These are phyloP conservation scores for Canna indica DNA, from an alignment of 176 grass and related monocot genomes.

Conservation along the genomic window DNA sequence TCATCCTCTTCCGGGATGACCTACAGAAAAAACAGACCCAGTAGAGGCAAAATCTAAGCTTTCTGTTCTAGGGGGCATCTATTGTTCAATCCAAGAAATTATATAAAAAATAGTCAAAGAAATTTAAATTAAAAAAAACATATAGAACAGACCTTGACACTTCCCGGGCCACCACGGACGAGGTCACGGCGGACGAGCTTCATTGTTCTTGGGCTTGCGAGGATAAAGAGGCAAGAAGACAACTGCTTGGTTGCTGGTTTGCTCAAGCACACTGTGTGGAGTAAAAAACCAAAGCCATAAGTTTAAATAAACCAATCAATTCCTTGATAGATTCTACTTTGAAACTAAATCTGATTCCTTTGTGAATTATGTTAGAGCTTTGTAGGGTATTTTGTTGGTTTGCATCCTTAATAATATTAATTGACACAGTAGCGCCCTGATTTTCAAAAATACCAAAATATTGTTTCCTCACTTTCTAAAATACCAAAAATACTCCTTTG, in stretches of 20 bases:
- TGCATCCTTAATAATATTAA: too few relatives aligned
- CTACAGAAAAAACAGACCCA: constrained; percentile 15
- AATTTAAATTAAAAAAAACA: background rate
- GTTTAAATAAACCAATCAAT: background rate
- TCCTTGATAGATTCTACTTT: background rate
- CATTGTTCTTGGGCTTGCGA: constrained; percentile 16
- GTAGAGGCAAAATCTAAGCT: background rate
- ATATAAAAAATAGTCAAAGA: background rate
- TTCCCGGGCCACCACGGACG: constrained; percentile 52
- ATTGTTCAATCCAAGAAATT: background rate
- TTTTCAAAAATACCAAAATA: too few relatives aligned
- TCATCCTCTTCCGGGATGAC: constrained; percentile 81
- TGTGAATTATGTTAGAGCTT: too few relatives aligned
- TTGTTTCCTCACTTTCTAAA: too few relatives aligned
- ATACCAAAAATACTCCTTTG: too few relatives aligned
- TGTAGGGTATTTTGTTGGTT: too few relatives aligned
- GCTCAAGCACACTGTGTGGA: background rate
- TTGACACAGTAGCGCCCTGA: too few relatives aligned
- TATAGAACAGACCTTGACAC: constrained; percentile 42
- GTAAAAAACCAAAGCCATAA: background rate
- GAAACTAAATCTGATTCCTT: background rate
- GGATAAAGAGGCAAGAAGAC: background rate
- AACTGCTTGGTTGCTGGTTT: background rate
- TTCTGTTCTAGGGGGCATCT: background rate
- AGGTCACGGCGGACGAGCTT: constrained; percentile 49